Evolutionary conservation across 2,329 filamentous ascomycete species (phyloP).

Genomic region (Arthrobotrys iridis): DNA sequence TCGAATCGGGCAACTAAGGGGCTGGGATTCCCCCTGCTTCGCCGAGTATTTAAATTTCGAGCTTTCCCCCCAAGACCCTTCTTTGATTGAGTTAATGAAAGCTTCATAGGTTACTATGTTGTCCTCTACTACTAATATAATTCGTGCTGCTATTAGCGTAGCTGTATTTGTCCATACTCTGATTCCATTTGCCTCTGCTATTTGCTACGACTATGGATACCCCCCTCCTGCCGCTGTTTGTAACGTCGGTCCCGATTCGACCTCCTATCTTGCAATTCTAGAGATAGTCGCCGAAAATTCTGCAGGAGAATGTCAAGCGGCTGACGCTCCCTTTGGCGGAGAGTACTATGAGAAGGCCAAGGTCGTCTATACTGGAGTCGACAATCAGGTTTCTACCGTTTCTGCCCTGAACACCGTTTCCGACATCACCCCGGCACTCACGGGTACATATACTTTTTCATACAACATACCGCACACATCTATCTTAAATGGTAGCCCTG

Average conservation of each 20-base stretch:
- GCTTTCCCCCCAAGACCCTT: neutral
- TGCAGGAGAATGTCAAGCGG: neutral
- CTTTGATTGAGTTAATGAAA: neutral
- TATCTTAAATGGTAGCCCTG: neutral
- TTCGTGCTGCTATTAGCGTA: neutral
- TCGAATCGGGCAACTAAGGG: too few species aligned
- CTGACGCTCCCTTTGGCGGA: neutral
- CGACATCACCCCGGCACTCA: neutral
- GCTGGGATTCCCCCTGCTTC: too few species aligned
- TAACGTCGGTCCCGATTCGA: neutral
- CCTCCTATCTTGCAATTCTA: neutral
- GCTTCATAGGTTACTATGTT: neutral
- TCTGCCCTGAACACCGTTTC: neutral
- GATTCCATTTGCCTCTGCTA: neutral
- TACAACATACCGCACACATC: conserved; percentile 4
- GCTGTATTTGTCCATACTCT: neutral
- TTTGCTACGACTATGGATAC: neutral
- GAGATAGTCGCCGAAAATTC: neutral
- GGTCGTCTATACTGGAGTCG: conserved; percentile 1
- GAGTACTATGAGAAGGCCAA: neutral
- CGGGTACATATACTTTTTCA: neutral
- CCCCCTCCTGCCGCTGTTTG: neutral
- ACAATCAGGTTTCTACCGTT: neutral
- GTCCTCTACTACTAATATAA: neutral
- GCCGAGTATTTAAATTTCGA: conserved; percentile 5